These are phyloP conservation scores for Phytophthora aleatoria DNA, from an alignment of 352 stramenopile species.

Conservation along the genomic window DNA sequence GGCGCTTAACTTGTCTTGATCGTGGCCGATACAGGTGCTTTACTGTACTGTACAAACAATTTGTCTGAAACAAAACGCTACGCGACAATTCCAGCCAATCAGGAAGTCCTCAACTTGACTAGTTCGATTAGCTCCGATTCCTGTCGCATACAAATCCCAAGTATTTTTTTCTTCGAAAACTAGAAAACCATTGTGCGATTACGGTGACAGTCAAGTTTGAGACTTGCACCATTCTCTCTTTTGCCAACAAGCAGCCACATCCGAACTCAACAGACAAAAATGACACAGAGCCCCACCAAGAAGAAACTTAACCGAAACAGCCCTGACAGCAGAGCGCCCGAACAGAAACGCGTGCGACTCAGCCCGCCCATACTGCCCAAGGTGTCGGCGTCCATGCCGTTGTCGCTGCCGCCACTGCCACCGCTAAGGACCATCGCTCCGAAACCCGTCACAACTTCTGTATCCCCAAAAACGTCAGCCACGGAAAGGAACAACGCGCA, in stretches of 20 bases:
- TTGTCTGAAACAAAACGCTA: constrained; percentile 3
- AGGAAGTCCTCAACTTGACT: background rate
- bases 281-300: constrained; percentile 20
- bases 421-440: constrained; percentile 12
- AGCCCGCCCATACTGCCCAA: constrained; percentile 23
- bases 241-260: background rate
- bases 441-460: background rate
- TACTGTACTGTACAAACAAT: too few relatives aligned
- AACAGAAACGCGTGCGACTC: constrained; percentile 33
- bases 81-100: constrained; percentile 9
- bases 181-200: background rate
- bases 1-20: background rate
- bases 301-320: constrained; percentile 11
- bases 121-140: background rate
- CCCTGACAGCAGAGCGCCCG: constrained; percentile 1
- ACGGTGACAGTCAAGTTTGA: background rate
- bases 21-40: background rate
- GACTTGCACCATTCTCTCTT: background rate
- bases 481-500: constrained; percentile 8
- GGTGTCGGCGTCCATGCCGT: background rate
- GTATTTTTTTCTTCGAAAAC: background rate
- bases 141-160: background rate
- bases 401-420: constrained; percentile 21
- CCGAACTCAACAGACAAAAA: background rate
- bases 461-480: background rate